Conservation (phyloP, 225 moss, liverwort and hornwort species). For the Neckera pumila region DNA sequence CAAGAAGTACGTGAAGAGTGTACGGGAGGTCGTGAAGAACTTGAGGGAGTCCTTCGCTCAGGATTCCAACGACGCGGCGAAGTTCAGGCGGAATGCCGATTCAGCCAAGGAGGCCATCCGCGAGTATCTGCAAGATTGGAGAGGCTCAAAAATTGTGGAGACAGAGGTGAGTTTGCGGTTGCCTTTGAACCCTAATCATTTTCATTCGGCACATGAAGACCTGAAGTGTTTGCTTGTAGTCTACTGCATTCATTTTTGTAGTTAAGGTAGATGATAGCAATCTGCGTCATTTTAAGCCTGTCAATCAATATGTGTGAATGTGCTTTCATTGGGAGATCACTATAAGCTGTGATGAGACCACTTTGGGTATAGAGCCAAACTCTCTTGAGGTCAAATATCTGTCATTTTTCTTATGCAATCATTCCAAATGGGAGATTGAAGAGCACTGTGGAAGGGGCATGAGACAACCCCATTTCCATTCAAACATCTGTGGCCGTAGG, state of each 20-base stretch:
- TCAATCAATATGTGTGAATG: neutral
- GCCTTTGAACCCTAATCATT: neutral
- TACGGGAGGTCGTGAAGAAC: slow-evolving; percentile 70
- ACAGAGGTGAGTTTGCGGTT: slow-evolving; percentile 40
- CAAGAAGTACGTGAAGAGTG: slow-evolving; percentile 87
- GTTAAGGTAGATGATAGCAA: no score
- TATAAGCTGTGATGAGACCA: neutral
- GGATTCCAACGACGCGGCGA: slow-evolving; percentile 46
- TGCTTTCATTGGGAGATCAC: neutral
- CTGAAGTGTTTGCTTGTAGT: neutral
- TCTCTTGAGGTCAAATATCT: neutral
- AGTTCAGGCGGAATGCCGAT: slow-evolving; percentile 84
- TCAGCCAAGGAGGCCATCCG: slow-evolving; percentile 90
- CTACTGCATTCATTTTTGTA: neutral
- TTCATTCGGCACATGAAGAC: neutral
- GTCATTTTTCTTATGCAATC: neutral
- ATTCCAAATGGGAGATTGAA: neutral
- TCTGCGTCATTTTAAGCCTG: neutral
- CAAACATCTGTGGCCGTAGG: neutral
- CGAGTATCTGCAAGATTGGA: slow-evolving; percentile 75
- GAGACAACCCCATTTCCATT: neutral
- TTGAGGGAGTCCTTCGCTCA: slow-evolving; percentile 67
- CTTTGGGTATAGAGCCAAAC: neutral
- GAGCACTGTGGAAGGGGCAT: neutral
- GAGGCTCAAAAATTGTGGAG: slow-evolving; percentile 59